These are phyloP conservation scores for Scheffersomyces cryptocercus DNA, from an alignment of 1,139 yeast genomes.

Conservation along the genomic window DNA sequence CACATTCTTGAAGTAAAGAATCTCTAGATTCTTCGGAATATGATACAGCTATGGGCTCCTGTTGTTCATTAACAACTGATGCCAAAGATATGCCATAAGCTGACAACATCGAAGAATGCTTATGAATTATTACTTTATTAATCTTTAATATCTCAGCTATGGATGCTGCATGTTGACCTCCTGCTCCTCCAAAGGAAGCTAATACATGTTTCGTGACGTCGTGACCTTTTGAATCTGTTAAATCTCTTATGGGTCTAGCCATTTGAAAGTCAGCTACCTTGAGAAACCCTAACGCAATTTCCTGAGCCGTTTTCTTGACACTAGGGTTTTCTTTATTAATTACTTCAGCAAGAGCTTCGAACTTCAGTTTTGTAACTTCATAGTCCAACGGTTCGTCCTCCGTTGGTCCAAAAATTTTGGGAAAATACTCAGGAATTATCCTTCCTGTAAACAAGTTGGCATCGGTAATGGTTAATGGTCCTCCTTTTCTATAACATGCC, in stretches of 20 bases:
- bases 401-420: conserved; percentile 54
- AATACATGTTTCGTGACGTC: conserved; percentile 20
- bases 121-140: conserved; percentile 19
- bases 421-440: conserved; percentile 50
- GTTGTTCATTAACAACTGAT: conserved; percentile 19
- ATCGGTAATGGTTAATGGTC: conserved; percentile 58
- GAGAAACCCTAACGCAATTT: conserved; percentile 22
- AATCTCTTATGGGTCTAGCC: conserved; percentile 23
- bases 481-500: conserved; percentile 58
- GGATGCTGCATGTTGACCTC: conserved; percentile 23
- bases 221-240: conserved; percentile 23
- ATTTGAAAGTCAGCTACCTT: conserved; percentile 22
- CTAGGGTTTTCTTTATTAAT: conserved; percentile 42
- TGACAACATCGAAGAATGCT: conserved; percentile 20
- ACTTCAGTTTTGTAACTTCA: conserved; percentile 38
- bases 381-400: conserved; percentile 49
- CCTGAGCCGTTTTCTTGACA: conserved; percentile 21
- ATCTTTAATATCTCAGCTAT: conserved; percentile 21
- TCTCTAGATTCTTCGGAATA: conserved; percentile 11
- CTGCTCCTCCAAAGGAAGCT: conserved; percentile 25
- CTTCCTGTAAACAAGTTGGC: conserved; percentile 55
- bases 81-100: conserved; percentile 24
- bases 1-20: conserved; percentile 11
- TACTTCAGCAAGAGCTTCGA: conserved; percentile 36
- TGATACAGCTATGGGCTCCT: conserved; percentile 17